Percentiles rank a stretch among this genome's conserved stretches.
These are phyloP conservation scores for Salix dunnii DNA, from an alignment of 345 rosid species.

Conservation along the genomic window DNA sequence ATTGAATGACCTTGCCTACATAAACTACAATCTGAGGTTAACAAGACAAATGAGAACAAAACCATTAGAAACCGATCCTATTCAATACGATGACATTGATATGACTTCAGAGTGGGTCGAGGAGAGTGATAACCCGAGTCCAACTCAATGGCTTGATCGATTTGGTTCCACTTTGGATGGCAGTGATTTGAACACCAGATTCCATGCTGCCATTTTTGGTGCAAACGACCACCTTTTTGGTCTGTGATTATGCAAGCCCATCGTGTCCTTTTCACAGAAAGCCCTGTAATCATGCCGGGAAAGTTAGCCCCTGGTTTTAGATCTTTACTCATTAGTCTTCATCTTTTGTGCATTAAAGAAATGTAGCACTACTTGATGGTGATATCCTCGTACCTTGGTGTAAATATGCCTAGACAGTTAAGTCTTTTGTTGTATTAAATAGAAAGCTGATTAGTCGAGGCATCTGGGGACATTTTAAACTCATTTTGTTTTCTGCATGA, in stretches of 20 bases:
- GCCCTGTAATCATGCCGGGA: not conserved
- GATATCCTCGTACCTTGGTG: too few relatives aligned
- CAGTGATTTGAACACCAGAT: slow-evolving; percentile 73
- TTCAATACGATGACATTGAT: slow-evolving; percentile 68
- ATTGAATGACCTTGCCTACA: slow-evolving; percentile 55
- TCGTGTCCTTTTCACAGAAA: not conserved
- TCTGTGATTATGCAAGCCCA: slow-evolving; percentile 32
- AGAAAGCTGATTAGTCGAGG: too few relatives aligned
- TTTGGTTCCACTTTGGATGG: slow-evolving; percentile 75
- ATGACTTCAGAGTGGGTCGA: slow-evolving; percentile 97
- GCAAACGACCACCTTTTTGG: slow-evolving; percentile 62
- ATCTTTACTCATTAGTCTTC: not conserved
- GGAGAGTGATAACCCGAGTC: slow-evolving; percentile 66
- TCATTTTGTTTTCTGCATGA: too few relatives aligned
- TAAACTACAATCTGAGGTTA: slow-evolving; percentile 73
- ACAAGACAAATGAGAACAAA: slow-evolving; percentile 50
- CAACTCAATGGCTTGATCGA: slow-evolving; percentile 81
- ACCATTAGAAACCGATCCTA: slow-evolving; percentile 55
- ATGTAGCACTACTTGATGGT: not conserved
- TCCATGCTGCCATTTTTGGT: slow-evolving; percentile 58
- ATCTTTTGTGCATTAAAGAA: not conserved
- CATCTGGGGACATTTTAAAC: too few relatives aligned
- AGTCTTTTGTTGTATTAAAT: too few relatives aligned
- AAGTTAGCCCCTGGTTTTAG: not conserved
- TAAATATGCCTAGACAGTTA: too few relatives aligned